A percentile compares a stretch with the other conserved stretches of the same genome.
Conservation (phyloP, 257 asterid species). For the Fraxinus pennsylvanica region DNA sequence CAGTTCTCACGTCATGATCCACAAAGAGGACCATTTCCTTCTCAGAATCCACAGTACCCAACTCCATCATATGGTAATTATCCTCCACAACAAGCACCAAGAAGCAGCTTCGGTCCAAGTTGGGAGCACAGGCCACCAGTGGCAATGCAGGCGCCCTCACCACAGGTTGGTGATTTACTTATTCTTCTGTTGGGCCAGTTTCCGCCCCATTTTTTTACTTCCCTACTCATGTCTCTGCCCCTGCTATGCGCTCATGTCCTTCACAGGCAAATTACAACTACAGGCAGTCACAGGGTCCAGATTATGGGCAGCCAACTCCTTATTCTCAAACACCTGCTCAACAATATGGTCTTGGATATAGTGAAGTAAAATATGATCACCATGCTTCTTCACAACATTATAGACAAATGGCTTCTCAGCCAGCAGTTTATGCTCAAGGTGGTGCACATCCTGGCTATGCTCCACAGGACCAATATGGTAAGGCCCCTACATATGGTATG, state of each 20-base stretch:
- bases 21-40: constrained; percentile 77
- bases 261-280: constrained; percentile 75
- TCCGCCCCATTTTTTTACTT: neutral
- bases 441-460: constrained; percentile 61
- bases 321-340: constrained; percentile 67
- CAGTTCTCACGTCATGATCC: constrained; percentile 73
- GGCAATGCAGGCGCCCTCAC: constrained; percentile 71
- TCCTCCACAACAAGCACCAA: constrained; percentile 74
- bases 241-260: constrained; percentile 14
- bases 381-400: constrained; percentile 64
- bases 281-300: constrained; percentile 79
- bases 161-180: constrained; percentile 62
- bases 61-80: constrained; percentile 73
- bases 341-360: constrained; percentile 76
- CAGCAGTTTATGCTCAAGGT: constrained; percentile 64
- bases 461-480: constrained; percentile 76
- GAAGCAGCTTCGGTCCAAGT: constrained; percentile 74
- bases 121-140: constrained; percentile 94
- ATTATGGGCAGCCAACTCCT: constrained; percentile 61
- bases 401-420: constrained; percentile 77
- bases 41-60: constrained; percentile 71
- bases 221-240: constrained; percentile 12
- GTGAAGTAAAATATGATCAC: constrained; percentile 65
- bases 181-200: neutral
- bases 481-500: constrained; percentile 69